Percentiles rank a stretch among this genome's conserved stretches.
These are phyloP conservation scores for Candida lessepsii DNA, from an alignment of 805 yeast genomes.

Conservation along the genomic window DNA sequence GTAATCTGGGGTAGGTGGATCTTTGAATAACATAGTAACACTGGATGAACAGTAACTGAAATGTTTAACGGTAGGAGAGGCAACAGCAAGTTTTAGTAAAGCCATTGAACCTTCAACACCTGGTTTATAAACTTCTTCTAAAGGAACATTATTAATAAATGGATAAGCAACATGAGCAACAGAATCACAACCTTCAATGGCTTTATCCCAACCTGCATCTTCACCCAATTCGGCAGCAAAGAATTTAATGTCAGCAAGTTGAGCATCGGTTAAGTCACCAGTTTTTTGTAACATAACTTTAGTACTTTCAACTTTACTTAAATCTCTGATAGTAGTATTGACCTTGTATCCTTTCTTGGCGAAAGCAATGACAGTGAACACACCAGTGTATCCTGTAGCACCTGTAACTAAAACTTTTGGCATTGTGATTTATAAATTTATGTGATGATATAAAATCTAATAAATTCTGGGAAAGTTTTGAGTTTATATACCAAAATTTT, in stretches of 20 bases:
- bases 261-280: conserved; percentile 5
- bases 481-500: no score
- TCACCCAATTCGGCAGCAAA: conserved; percentile 14
- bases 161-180: conserved; percentile 14
- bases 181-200: conserved; percentile 12
- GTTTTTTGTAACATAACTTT: conserved; percentile 9
- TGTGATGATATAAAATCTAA: no score
- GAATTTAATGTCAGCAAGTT: background rate
- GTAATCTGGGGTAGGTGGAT: background rate
- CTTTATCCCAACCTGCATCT: conserved; percentile 13
- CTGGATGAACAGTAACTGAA: conserved; percentile 9
- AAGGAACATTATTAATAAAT: conserved; percentile 9
- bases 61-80: conserved; percentile 9
- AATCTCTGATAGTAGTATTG: conserved; percentile 15
- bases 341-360: conserved; percentile 14
- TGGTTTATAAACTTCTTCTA: conserved; percentile 8
- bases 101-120: conserved; percentile 8
- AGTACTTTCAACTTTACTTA: conserved; percentile 2
- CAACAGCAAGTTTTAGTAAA: conserved; percentile 6
- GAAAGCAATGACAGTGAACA: conserved; percentile 11
- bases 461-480: no score
- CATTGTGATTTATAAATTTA: no score
- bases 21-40: conserved; percentile 1
- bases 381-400: conserved; percentile 15
- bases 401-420: conserved; percentile 16